phyloP scores from a whole-genome alignment of 164 flowering plant species.

The Aristolochia contorta region DNA sequence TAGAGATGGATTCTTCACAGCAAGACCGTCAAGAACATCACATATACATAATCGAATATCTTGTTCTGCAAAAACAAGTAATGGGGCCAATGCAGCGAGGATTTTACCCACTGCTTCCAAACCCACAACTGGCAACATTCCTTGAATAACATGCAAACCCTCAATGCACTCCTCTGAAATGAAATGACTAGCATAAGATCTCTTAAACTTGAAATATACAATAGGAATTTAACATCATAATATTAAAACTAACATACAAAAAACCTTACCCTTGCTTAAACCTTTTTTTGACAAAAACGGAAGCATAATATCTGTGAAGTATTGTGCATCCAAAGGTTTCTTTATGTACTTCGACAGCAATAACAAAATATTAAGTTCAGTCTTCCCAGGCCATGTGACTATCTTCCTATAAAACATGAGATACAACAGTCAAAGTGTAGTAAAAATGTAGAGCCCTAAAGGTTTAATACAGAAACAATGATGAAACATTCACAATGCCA shows the following conservation, averaged over 20 bases:
- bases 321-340: constrained; percentile 37
- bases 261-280: constrained; percentile 41
- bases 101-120: constrained; percentile 29
- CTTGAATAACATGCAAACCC: constrained; percentile 45
- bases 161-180: constrained; percentile 46
- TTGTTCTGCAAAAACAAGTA: constrained; percentile 44
- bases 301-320: constrained; percentile 63
- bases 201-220: constrained; percentile 1
- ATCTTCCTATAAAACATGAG: constrained; percentile 30
- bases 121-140: constrained; percentile 37
- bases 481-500: neutral
- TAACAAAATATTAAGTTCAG: constrained; percentile 47
- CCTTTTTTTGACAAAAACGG: constrained; percentile 35
- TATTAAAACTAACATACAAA: constrained; percentile 1
- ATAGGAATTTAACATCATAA: neutral
- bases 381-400: constrained; percentile 41
- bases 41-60: constrained; percentile 48
- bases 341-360: constrained; percentile 47
- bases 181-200: neutral
- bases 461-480: neutral
- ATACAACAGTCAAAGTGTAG: neutral
- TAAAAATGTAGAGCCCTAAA: neutral
- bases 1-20: constrained; percentile 50
- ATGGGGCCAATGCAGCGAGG: constrained; percentile 45
- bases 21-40: constrained; percentile 49